Conservation (phyloP, 2,329 filamentous ascomycete genomes). For the Aureobasidium sp. region DNA sequence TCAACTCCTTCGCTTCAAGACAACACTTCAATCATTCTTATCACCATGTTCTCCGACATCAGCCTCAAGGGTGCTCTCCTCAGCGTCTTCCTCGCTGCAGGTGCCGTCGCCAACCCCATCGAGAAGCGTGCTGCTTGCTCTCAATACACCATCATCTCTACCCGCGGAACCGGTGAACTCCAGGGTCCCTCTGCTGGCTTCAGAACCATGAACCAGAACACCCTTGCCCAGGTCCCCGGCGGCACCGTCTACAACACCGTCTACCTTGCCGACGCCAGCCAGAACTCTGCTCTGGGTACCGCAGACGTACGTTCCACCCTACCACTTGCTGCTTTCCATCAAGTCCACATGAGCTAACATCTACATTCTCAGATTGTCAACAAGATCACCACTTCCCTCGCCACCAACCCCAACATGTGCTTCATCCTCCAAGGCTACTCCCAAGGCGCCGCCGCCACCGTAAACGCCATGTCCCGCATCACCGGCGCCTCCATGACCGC, state of each 20-base stretch:
- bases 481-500: conserved; percentile 26
- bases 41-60: conserved; percentile 1
- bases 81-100: conserved; percentile 1
- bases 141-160: conserved; percentile 18
- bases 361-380: conserved; percentile 21
- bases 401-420: conserved; percentile 22
- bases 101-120: neutral
- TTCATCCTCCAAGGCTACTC: conserved; percentile 31
- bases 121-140: conserved; percentile 11
- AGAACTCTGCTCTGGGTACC: conserved; percentile 23
- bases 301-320: conserved; percentile 15
- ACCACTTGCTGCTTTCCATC: neutral
- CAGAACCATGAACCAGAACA: conserved; percentile 26
- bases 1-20: neutral
- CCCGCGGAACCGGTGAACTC: conserved; percentile 20
- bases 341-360: neutral
- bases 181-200: conserved; percentile 22
- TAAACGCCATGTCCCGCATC: conserved; percentile 24
- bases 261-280: conserved; percentile 23
- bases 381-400: conserved; percentile 21
- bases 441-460: conserved; percentile 29
- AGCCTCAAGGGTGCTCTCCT: conserved; percentile 1
- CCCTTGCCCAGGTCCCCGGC: conserved; percentile 21
- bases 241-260: conserved; percentile 29
- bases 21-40: neutral